phyloP scores from a whole-genome alignment of 2,329 filamentous ascomycete genomes.

The Coniella vitis region DNA sequence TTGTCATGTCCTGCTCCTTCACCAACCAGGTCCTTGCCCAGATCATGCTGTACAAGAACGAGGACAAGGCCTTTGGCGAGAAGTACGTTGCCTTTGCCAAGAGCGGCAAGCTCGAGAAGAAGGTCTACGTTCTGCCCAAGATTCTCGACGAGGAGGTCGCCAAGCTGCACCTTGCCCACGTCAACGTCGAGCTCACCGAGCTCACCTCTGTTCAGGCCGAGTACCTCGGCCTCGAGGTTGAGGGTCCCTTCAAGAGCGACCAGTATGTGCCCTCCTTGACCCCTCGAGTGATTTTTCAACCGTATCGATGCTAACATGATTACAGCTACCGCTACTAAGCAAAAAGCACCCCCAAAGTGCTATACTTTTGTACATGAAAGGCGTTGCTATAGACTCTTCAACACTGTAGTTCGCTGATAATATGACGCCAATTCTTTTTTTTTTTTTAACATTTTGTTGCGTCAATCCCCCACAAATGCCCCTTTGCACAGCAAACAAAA shows the following conservation, averaged over 20 bases:
- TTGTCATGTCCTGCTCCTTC: constrained; percentile 99
- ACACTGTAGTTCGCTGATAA: constrained; percentile 11
- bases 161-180: constrained; percentile 83
- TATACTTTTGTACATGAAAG: constrained; percentile 18
- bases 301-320: constrained; percentile 23
- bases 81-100: constrained; percentile 97
- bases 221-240: constrained; percentile 78
- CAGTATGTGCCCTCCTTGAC: constrained; percentile 56
- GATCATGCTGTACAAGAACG: constrained; percentile 95
- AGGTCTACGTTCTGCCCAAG: constrained; percentile 97
- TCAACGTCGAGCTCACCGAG: constrained; percentile 88
- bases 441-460: too few relatives aligned
- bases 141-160: constrained; percentile 98
- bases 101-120: constrained; percentile 79
- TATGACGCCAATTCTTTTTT: neutral
- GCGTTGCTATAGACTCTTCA: constrained; percentile 10
- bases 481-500: neutral
- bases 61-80: constrained; percentile 77
- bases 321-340: constrained; percentile 61
- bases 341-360: constrained; percentile 6
- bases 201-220: constrained; percentile 84
- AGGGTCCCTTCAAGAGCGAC: constrained; percentile 95
- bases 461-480: constrained; percentile 2
- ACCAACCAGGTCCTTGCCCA: constrained; percentile 99
- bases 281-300: neutral